Percentiles rank a stretch among this genome's conserved stretches.
Conservation (phyloP, 805 yeast genomes). For the Yamadazyma ubonensis region DNA sequence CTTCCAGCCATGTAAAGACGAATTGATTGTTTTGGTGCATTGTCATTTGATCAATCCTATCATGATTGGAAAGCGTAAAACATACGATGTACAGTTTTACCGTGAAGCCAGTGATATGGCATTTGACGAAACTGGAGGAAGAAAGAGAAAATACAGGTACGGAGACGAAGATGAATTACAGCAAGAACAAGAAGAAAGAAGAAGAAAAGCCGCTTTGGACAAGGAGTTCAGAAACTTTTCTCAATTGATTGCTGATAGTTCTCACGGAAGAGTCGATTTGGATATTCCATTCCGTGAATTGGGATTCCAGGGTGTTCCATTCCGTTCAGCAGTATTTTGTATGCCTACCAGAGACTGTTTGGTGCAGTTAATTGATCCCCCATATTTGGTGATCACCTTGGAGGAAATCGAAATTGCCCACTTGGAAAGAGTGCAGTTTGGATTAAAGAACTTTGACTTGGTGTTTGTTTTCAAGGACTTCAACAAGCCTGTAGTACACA, state of each 20-base stretch:
- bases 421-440: slow-evolving; percentile 95
- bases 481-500: slow-evolving; percentile 80
- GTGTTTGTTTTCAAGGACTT: slow-evolving; percentile 97
- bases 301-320: slow-evolving; percentile 97
- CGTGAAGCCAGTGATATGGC: slow-evolving; percentile 95
- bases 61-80: slow-evolving; percentile 93
- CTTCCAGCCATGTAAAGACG: slow-evolving; percentile 95
- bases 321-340: slow-evolving; percentile 88
- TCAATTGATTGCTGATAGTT: slow-evolving; percentile 85
- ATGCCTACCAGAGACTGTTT: slow-evolving; percentile 97
- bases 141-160: slow-evolving; percentile 81
- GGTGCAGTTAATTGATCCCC: slow-evolving; percentile 91
- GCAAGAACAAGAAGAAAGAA: slow-evolving; percentile 97
- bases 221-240: slow-evolving; percentile 88
- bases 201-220: slow-evolving; percentile 85
- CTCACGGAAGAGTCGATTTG: slow-evolving; percentile 78
- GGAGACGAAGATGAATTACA: slow-evolving; percentile 99
- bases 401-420: slow-evolving; percentile 94
- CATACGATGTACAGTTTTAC: slow-evolving; percentile 93
- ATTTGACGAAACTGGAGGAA: slow-evolving; percentile 94
- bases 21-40: slow-evolving; percentile 87
- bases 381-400: slow-evolving; percentile 86
- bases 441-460: slow-evolving; percentile 91
- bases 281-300: slow-evolving; percentile 95
- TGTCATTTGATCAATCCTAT: slow-evolving; percentile 90